Evolutionary conservation across 2,329 filamentous ascomycete genomes (phyloP).

Genomic region (Pseudogymnoascus sp.): DNA sequence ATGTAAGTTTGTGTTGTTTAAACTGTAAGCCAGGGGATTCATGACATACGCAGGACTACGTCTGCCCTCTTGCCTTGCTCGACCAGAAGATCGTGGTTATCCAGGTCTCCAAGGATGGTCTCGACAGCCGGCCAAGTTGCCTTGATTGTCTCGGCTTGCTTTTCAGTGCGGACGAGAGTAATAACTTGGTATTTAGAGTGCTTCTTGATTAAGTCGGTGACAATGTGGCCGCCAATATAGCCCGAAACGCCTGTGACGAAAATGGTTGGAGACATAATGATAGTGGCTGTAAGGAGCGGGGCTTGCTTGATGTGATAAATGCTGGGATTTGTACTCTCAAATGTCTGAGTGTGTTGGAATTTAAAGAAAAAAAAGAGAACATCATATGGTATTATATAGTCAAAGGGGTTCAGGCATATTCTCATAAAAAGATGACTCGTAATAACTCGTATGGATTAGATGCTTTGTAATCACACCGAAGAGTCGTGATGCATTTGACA

Average conservation of each 20-base stretch:
- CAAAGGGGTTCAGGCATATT: not conserved
- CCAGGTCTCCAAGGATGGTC: constrained; percentile 14
- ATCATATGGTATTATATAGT: not conserved
- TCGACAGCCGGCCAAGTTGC: constrained; percentile 12
- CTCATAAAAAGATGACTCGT: not conserved
- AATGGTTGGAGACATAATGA: constrained; percentile 14
- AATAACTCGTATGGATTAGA: not conserved
- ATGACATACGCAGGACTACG: constrained; percentile 13
- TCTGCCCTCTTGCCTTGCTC: constrained; percentile 15
- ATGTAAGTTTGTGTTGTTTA: not conserved
- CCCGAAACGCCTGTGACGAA: constrained; percentile 18
- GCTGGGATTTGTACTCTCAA: not conserved
- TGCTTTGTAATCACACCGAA: not conserved
- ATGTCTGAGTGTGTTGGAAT: not conserved
- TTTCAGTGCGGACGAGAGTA: constrained; percentile 15
- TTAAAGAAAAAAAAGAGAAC: not conserved
- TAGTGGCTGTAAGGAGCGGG: not conserved
- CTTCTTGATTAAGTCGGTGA: constrained; percentile 10
- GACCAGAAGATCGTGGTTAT: constrained; percentile 11
- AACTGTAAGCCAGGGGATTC: not conserved
- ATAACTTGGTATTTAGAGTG: constrained; percentile 14
- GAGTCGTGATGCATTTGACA: not conserved
- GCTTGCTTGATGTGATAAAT: not conserved
- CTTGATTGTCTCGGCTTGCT: constrained; percentile 12
- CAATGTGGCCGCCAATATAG: constrained; percentile 17